Evolutionary conservation across 2,329 filamentous ascomycete species (phyloP), one percentile per base, ranked within the genome.

Genomic region (Zasmidium citrigriseum): DNA sequence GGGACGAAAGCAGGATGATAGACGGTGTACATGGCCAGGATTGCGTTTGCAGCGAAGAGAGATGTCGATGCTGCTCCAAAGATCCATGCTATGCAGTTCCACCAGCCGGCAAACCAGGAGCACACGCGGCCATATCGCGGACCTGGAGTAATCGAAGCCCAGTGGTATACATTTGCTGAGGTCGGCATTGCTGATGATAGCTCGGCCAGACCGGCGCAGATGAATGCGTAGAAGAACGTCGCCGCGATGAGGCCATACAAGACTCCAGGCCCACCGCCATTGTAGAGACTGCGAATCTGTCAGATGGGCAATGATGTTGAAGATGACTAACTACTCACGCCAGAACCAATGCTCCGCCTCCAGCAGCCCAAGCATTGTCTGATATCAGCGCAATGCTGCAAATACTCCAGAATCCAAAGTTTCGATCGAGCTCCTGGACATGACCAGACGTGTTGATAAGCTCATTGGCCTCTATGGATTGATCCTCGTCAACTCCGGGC

Each of bases 51-150:
- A 22, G 77, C 72, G 58, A 82, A 78, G 9, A 73, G 68, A 14
- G 70, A 73, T 55, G 78, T 74, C 22, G 75, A 76, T 0, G 78
- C 75, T 12, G 72, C 72, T 21, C 75, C 78, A 58, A 81, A 80
- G 48, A 80, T 72, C 78, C 80, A 83, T 18, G 77, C 81, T 45
- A 82, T 74, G 54, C 71, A 76, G 64, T 82, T 82, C 79, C 79
- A 82, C 73, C 72, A 77, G 29, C 60, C 81, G 18, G 80, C 80
- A 61, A 80, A 82, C 67, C 75, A 83, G 2, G 79, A 78, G 55
- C 76, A 69, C 4, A 77, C 65, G 23, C 76, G 72, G n/a, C 80
- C 80, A 68, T 78, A 80, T 46, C 70, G 75, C 1, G 67, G 66
- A 5, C 80, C 80, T 11, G 76, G 75, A 1, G 80, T 82, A 20